These are phyloP conservation scores for Leishmania aethiopica DNA, from an alignment of 208 protist species.

Conservation along the genomic window DNA sequence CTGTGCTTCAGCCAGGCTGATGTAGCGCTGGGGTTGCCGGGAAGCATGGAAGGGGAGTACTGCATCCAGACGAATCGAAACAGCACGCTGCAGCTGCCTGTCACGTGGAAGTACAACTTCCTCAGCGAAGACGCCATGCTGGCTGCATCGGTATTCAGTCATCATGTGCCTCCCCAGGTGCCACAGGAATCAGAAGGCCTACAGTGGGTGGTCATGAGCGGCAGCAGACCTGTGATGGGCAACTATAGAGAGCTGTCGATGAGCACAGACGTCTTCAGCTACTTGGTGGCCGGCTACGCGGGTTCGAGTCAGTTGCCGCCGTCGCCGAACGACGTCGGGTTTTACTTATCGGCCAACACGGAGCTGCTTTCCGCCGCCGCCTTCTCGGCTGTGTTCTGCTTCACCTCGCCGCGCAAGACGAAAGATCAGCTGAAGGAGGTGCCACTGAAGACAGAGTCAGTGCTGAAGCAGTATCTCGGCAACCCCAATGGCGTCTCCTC, in stretches of 20 bases:
- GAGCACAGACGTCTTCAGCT: slow-evolving; percentile 22
- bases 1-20: slow-evolving; percentile 40
- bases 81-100: slow-evolving; percentile 5
- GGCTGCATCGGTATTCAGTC: background rate
- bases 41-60: slow-evolving; percentile 28
- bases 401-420: slow-evolving; percentile 24
- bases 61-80: slow-evolving; percentile 22
- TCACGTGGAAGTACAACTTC: slow-evolving; percentile 13
- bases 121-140: slow-evolving; percentile 8
- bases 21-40: slow-evolving; percentile 36
- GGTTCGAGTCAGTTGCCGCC: background rate
- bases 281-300: slow-evolving; percentile 9
- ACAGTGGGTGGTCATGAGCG: slow-evolving; percentile 17
- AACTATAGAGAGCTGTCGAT: slow-evolving; percentile 19
- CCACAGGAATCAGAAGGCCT: background rate
- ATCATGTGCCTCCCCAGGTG: background rate
- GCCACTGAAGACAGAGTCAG: background rate
- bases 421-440: slow-evolving; percentile 12
- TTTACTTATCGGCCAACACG: slow-evolving; percentile 11
- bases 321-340: slow-evolving; percentile 4
- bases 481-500: slow-evolving; percentile 24
- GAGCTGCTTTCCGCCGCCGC: background rate
- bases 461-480: slow-evolving; percentile 31
- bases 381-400: slow-evolving; percentile 35
- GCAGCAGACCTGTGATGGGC: background rate